Evolutionary conservation across 2,329 filamentous ascomycete species (phyloP), one percentile per base, ranked within the genome.

Genomic region (Aspergillus puulaauensis): DNA sequence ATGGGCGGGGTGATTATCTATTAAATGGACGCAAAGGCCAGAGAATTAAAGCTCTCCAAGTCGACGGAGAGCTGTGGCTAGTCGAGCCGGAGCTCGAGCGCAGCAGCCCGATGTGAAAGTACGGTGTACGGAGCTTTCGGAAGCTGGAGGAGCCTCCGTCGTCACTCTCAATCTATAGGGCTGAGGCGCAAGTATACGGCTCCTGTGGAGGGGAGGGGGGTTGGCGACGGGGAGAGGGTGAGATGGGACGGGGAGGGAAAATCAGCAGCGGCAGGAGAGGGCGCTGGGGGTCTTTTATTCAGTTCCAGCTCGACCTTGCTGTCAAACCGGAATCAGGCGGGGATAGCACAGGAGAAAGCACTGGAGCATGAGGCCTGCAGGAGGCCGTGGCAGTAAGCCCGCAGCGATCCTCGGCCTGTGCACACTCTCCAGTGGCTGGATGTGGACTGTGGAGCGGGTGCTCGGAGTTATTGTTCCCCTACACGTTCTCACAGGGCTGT

Each of bases 261-360:
- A 33, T 40, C 24, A 58, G 46, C n/a, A 59, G n/a, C 15, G 39
- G 40, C 14, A 24, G 39, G 19, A 48, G 37, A 58, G 61, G 59
- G 60, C 52, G 33, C 43, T 33, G 52, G 24, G 51, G 53, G 57
- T 58, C 50, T 54, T 62, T 60, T 60, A 57, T 62, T 60, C 53
- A 47, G 58, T 60, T 53, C 45, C 51, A 31, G 27, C 56, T 58
- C 17, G 50, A 41, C 55, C 46, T 52, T 56, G 43, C 49, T 56
- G 60, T 54, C 64, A 63, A 59, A 57, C 66, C 64, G 68, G 67
- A 65, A 45, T 43, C 55, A 47, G 62, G 62, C 67, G 69, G 69
- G 66, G 65, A 70, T 71, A 69, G 66, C 54, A 52, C 31, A 33
- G 21, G 54, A 56, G 12, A 12, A 37, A n/a, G 15, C 12, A 14